These are phyloP conservation scores for Shiraia sp. DNA, from an alignment of 2,329 filamentous ascomycete genomes.

Conservation along the genomic window DNA sequence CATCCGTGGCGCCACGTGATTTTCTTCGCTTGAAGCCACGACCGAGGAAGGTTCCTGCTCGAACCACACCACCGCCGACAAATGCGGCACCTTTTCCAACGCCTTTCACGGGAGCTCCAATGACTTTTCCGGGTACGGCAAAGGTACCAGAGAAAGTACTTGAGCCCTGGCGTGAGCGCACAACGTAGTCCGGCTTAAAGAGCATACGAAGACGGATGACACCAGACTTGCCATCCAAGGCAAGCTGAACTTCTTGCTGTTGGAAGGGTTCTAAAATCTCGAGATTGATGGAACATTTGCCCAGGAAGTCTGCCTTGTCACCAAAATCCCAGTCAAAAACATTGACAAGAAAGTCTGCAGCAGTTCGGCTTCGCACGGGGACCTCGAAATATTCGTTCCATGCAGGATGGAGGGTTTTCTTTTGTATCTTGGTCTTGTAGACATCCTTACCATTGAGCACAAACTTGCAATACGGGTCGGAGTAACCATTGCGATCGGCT, in stretches of 20 bases:
- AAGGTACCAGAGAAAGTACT: slow-evolving; percentile 94
- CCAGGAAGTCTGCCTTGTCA: slow-evolving; percentile 90
- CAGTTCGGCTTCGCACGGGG: slow-evolving; percentile 79
- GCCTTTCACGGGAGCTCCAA: slow-evolving; percentile 94
- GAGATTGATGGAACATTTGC: slow-evolving; percentile 74
- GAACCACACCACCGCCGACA: slow-evolving; percentile 79
- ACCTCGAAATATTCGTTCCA: slow-evolving; percentile 98
- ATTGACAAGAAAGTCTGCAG: slow-evolving; percentile 77
- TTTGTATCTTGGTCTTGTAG: slow-evolving; percentile 93
- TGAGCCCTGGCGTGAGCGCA: slow-evolving; percentile 82
- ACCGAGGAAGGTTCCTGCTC: slow-evolving; percentile 87
- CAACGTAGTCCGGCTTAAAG: slow-evolving; percentile 92
- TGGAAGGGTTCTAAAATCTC: slow-evolving; percentile 83
- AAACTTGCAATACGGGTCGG: slow-evolving; percentile 96
- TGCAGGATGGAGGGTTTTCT: slow-evolving; percentile 91
- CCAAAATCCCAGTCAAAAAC: slow-evolving; percentile 97
- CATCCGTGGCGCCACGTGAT: slow-evolving; percentile 52
- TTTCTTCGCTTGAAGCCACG: slow-evolving; percentile 79
- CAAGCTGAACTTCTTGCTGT: slow-evolving; percentile 72
- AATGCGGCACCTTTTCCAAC: slow-evolving; percentile 74
- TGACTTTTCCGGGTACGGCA: slow-evolving; percentile 81
- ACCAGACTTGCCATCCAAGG: slow-evolving; percentile 88
- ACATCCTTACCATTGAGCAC: slow-evolving; percentile 85
- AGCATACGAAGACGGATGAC: slow-evolving; percentile 79
- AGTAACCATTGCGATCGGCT: slow-evolving; percentile 94